Conservation (phyloP, 2,329 filamentous ascomycete genomes). For the Blumeria graminis region DNA sequence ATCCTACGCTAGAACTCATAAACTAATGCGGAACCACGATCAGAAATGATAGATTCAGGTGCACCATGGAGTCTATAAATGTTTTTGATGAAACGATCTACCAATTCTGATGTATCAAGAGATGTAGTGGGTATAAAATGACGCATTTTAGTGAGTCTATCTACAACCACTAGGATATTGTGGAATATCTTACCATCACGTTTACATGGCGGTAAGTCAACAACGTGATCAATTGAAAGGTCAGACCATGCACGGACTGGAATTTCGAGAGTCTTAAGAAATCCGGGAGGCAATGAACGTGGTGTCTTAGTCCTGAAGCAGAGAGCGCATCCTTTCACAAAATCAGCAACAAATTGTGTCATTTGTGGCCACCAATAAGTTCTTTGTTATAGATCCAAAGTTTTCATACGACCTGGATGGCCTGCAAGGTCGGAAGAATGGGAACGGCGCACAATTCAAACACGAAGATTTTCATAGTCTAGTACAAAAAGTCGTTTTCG, state of each 20-base stretch:
- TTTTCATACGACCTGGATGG: too few relatives aligned
- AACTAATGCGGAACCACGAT: background rate
- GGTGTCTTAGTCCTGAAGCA: background rate
- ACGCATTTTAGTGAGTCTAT: too few relatives aligned
- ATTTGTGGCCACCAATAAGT: background rate
- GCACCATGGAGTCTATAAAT: too few relatives aligned
- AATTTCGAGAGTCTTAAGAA: background rate
- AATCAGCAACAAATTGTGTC: background rate
- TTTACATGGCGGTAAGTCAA: background rate
- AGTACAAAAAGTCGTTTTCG: too few relatives aligned
- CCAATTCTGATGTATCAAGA: too few relatives aligned
- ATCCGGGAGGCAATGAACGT: background rate
- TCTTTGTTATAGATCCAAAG: background rate
- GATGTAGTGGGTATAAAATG: too few relatives aligned
- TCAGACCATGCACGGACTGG: background rate
- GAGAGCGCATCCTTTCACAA: background rate
- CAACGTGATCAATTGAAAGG: background rate
- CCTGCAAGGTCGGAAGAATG: too few relatives aligned
- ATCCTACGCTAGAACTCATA: background rate
- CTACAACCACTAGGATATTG: too few relatives aligned
- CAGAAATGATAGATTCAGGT: conserved; percentile 1
- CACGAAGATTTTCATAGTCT: too few relatives aligned
- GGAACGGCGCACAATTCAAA: too few relatives aligned
- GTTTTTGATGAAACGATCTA: background rate
- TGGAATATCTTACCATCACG: too few relatives aligned